phyloP scores from a whole-genome alignment of 2,329 filamentous ascomycete species.

The Emergomyces orientalis region DNA sequence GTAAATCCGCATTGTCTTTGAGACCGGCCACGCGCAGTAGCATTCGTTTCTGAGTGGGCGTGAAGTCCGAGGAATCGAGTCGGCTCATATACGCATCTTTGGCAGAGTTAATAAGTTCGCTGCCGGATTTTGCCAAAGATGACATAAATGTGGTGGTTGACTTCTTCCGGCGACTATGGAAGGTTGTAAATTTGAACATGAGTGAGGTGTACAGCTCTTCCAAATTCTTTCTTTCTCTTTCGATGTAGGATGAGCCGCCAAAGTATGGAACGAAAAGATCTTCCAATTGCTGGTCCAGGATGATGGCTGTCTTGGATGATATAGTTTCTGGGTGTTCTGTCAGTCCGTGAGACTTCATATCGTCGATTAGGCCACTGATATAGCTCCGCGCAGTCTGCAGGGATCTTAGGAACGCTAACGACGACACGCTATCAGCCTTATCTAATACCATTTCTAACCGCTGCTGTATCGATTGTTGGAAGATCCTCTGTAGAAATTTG shows the following conservation, averaged over 20 bases:
- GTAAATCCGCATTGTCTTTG: constrained; percentile 54
- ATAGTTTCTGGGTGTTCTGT: constrained; percentile 92
- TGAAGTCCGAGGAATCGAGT: constrained; percentile 79
- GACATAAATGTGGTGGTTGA: constrained; percentile 86
- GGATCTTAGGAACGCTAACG: constrained; percentile 80
- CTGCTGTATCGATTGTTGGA: constrained; percentile 97
- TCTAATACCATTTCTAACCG: constrained; percentile 90
- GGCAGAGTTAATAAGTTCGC: constrained; percentile 76
- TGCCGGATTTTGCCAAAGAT: constrained; percentile 79
- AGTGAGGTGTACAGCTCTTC: constrained; percentile 83
- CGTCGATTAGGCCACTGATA: constrained; percentile 78
- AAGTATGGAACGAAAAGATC: constrained; percentile 60
- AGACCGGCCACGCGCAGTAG: constrained; percentile 82
- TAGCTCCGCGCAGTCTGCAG: constrained; percentile 85
- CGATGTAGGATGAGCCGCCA: constrained; percentile 55
- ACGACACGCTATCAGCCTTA: constrained; percentile 86
- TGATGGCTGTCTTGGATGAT: constrained; percentile 68
- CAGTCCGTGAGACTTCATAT: constrained; percentile 84
- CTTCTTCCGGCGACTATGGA: constrained; percentile 72
- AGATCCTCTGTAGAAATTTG: constrained; percentile 89
- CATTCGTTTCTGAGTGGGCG: constrained; percentile 78
- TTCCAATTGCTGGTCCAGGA: constrained; percentile 59
- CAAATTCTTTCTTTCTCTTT: constrained; percentile 56
- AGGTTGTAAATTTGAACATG: constrained; percentile 94
- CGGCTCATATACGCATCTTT: constrained; percentile 86